Base-by-base conservation (phyloP, 805 yeast species). In the Candida ovalis region DNA sequence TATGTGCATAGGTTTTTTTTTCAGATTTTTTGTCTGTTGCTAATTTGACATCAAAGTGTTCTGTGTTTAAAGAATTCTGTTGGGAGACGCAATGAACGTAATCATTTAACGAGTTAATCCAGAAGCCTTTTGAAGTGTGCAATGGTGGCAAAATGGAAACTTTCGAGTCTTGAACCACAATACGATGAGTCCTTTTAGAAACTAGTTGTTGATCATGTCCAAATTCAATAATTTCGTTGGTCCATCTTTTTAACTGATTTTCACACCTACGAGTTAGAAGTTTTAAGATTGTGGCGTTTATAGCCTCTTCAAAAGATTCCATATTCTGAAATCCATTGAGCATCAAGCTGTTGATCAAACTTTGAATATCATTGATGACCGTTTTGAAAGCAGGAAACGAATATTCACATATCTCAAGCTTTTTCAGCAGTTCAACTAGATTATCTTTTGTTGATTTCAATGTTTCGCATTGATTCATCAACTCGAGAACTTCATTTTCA, bases 141-240 rank as follows among this genome's bases (percentile, higher is more conserved):
- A 80, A 52, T 0, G 73, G 58, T 0, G 86, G 85, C 0, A 50
- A 24, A 3, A 78, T 55, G 3, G 48, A 44, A 25, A 81, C 64
- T 0, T 61, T 49, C 28, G 68, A 68, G 41, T 74, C 70, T 32
- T 67, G 68, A 22, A 74, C 63, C 0, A 62, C 33, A 3, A 81
- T 59, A 2, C 56, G 59, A 53, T 75, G 82, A 3, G 28, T 55
- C 6, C 76, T 49, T 23, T 76, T 56, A 24, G 72, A 59, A 1
- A 66, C 68, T 15, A 68, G 62, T 7, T 69, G 72, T 9, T 59
- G 57, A 0, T 76, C 70, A 9, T 62, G 57, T 6, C 40, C 47
- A 37, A 40, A 9, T 9, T 48, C 53, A 10, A 36, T 46, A 38
- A 48, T 32, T 12, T 35, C 38, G 9, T 43, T 35, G 6, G 36